Conservation (phyloP, 2,329 filamentous ascomycete genomes). For the Colletotrichum filicis region DNA sequence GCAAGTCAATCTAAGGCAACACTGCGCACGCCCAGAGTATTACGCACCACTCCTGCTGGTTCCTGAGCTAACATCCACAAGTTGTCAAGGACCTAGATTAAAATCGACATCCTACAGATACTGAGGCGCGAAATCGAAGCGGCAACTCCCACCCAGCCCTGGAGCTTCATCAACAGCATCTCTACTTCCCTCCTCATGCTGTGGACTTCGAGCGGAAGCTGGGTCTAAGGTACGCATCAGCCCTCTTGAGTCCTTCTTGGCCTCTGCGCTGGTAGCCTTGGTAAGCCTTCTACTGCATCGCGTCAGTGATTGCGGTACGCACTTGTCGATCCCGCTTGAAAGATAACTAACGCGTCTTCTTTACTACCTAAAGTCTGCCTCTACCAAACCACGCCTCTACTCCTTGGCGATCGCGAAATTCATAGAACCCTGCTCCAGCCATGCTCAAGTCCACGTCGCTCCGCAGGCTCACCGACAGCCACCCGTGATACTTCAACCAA, state of each 20-base stretch:
- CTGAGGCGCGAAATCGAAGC: not conserved
- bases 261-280: not conserved
- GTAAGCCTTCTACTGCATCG: not conserved
- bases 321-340: not conserved
- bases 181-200: not conserved
- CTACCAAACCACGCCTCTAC: not conserved
- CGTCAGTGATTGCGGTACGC: not conserved
- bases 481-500: not conserved
- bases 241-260: not conserved
- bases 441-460: constrained; percentile 1
- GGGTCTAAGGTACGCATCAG: not conserved
- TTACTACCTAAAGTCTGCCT: not conserved
- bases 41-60: not conserved
- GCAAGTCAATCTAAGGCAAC: not conserved
- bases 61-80: constrained; percentile 2
- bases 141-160: not conserved
- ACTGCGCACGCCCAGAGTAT: not conserved
- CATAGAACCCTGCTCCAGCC: not conserved
- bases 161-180: not conserved
- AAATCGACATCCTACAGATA: not conserved
- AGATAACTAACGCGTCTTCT: not conserved
- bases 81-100: not conserved
- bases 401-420: not conserved
- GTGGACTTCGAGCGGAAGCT: not conserved
- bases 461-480: not conserved